A percentile compares a stretch with the other conserved stretches of the same genome.
Evolutionary conservation across 1,284 basidiomycete species (phyloP).

Genomic region (Naganishia sp.): DNA sequence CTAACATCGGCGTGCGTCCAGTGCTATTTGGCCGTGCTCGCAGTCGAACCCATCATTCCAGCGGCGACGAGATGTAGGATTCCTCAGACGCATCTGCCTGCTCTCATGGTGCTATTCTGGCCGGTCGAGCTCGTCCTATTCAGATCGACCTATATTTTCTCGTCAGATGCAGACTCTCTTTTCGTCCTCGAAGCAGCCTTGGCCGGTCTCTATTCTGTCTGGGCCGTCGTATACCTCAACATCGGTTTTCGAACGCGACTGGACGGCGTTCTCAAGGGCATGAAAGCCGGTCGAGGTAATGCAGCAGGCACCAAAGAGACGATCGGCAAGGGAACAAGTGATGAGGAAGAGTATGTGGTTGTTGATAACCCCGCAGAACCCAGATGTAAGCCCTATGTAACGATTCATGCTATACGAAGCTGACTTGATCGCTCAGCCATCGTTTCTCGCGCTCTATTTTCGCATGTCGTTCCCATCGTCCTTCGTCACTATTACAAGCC

Average conservation of each 20-base stretch:
- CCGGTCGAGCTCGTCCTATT: conserved; percentile 43
- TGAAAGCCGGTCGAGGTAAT: conserved; percentile 44
- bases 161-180: conserved; percentile 23
- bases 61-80: conserved; percentile 3
- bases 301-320: conserved; percentile 19
- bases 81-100: conserved; percentile 19
- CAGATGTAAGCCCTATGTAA: conserved; percentile 36
- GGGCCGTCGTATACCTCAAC: conserved; percentile 47
- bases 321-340: conserved; percentile 35
- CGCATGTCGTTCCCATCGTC: conserved; percentile 53
- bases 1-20: not conserved
- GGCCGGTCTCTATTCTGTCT: conserved; percentile 42
- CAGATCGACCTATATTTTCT: conserved; percentile 41
- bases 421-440: conserved; percentile 37
- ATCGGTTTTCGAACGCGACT: conserved; percentile 50
- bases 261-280: conserved; percentile 45
- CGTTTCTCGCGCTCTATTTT: conserved; percentile 52
- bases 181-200: conserved; percentile 41
- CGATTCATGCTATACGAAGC: not conserved
- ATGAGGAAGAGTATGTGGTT: conserved; percentile 37
- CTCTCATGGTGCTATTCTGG: conserved; percentile 37
- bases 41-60: conserved; percentile 30
- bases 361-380: conserved; percentile 47
- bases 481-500: conserved; percentile 54
- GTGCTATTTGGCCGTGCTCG: conserved; percentile 34